Conservation (phyloP, 371 early-diverging fungal species). For the Dichotomocladium elegans region DNA sequence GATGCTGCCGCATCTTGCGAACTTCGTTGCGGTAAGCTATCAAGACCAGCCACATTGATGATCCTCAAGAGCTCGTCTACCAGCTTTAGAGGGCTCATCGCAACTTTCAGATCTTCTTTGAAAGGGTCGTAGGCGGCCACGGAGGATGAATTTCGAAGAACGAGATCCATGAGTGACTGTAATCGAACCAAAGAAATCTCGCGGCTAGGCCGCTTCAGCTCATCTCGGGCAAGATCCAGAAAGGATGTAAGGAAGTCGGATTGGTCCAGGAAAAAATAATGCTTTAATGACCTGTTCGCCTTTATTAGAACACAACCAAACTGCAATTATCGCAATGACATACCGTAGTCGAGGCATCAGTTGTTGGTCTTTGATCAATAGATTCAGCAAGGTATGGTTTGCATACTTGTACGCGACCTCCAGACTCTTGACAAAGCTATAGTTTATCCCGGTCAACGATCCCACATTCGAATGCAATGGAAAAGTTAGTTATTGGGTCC, state of each 20-base stretch:
- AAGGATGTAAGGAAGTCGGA: constrained; percentile 93
- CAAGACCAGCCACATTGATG: constrained; percentile 48
- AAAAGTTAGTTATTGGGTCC: not conserved
- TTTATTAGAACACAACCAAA: not conserved
- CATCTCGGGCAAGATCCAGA: constrained; percentile 78
- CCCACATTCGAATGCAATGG: not conserved
- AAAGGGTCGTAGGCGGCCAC: constrained; percentile 76
- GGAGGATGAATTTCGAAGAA: constrained; percentile 83
- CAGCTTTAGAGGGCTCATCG: constrained; percentile 57
- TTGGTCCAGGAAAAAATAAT: constrained; percentile 88
- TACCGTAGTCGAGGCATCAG: constrained; percentile 74
- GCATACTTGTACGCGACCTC: constrained; percentile 76
- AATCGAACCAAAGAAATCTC: constrained; percentile 72
- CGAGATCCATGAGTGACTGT: constrained; percentile 84
- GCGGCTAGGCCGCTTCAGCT: constrained; percentile 62
- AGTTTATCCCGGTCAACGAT: not conserved
- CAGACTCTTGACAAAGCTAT: constrained; percentile 66
- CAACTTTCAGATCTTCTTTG: constrained; percentile 81
- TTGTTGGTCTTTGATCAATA: constrained; percentile 67
- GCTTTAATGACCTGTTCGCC: constrained; percentile 80
- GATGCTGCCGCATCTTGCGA: not conserved
- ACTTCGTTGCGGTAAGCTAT: constrained; percentile 13
- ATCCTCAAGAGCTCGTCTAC: constrained; percentile 72
- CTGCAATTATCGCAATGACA: not conserved
- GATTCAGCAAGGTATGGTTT: constrained; percentile 65